Evolutionary conservation across 192 early-diverging fungal genomes (phyloP), one percentile per base, ranked within the genome.

Genomic region (Funneliformis geosporum): DNA sequence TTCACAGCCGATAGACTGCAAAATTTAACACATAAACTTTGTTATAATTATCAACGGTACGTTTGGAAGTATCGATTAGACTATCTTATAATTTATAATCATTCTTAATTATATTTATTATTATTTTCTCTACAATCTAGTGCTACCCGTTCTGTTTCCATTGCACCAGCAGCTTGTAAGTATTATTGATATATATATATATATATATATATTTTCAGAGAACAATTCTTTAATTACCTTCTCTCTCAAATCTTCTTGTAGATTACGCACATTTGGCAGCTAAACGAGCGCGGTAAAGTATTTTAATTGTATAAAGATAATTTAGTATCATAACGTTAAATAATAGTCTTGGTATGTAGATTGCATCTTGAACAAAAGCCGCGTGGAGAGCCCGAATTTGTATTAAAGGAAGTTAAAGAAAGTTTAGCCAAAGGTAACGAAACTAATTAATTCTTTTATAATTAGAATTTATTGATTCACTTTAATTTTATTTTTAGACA

Each of bases 261-360:
- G 70, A 97, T 87, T 96, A 98, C 81, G 96, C 96, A n/a, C 93
- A 97, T 83, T 84, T 96, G n/a, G 91, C 96, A 1, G 94, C 95
- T n/a, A 90, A 89, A 27, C 86, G 94, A 25, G 95, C 95, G 0
- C 89, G 95, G 69, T 96, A 72, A n/a, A 72, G n/a, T 47, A 9
- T 23, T 40, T 68, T 9, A 0, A 21, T 42, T 50, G 14, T 27
- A 27, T 47, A 11, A 69, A 8, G 12, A 47, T 27, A 27, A 47
- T 10, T 23, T 1, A 18, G 27, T 28, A 46, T 27, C 25, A 47
- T 27, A 47, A 47, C 6, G 3, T 42, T 25, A 47, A 27, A 23
- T 46, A 40, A 27, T 18, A 12, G n/a, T 21, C 23, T n/a, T 25
- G 12, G 8, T 5, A 2, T 50, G 4, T 47, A 72, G 70, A 28